Evolutionary conservation across 768 basidiomycete genomes (phyloP).

Genomic region (Mycena capillaripes): DNA sequence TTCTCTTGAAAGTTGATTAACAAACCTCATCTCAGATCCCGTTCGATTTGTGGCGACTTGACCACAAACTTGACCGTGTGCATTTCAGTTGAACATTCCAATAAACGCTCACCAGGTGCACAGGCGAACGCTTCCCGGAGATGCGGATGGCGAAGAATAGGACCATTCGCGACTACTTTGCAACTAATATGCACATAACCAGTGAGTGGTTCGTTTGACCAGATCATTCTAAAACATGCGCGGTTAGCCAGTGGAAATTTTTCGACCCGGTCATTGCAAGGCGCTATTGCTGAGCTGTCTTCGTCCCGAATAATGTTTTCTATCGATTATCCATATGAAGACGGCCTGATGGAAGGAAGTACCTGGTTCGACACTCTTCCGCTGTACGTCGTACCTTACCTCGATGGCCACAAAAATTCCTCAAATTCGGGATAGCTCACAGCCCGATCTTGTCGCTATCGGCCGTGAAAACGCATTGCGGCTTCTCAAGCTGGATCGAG

Average conservation of each 20-base stretch:
- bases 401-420: too few species aligned
- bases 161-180: conserved; percentile 38
- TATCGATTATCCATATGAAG: conserved; percentile 39
- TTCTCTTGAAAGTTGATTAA: not conserved
- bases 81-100: not conserved
- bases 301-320: conserved; percentile 35
- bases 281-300: conserved; percentile 33
- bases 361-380: conserved; percentile 36
- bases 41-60: conserved; percentile 38
- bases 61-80: conserved; percentile 38
- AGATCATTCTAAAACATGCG: not conserved
- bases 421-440: conserved; percentile 5
- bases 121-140: conserved; percentile 37
- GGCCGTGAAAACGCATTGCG: conserved; percentile 36
- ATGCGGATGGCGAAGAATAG: conserved; percentile 37
- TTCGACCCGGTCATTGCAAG: conserved; percentile 33
- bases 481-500: conserved; percentile 33
- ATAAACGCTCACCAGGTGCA: not conserved
- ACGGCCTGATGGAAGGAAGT: conserved; percentile 37
- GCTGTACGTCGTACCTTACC: conserved; percentile 15
- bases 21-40: conserved; percentile 25
- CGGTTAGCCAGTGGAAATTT: conserved; percentile 33
- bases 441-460: conserved; percentile 35
- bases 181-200: conserved; percentile 39
- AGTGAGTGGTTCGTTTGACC: conserved; percentile 16